Evolutionary conservation across 768 basidiomycete species (phyloP).

Genomic region (Kwoniella sp.): DNA sequence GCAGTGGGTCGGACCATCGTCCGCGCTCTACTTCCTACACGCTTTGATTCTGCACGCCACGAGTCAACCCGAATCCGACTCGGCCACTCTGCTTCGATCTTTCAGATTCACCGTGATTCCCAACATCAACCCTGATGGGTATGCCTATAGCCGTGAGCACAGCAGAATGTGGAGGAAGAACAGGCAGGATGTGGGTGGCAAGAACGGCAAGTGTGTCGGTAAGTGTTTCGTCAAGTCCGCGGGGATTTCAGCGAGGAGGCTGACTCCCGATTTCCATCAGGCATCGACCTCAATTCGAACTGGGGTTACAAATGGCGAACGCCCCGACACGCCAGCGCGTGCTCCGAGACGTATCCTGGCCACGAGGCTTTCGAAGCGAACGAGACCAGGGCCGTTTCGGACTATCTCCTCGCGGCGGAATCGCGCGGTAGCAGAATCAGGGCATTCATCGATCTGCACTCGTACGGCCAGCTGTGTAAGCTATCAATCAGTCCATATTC

Average conservation of each 20-base stretch:
- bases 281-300: conserved; percentile 79
- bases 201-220: conserved; percentile 47
- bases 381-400: conserved; percentile 70
- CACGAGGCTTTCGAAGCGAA: conserved; percentile 67
- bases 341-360: conserved; percentile 74
- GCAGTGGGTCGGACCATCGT: conserved; percentile 76
- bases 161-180: conserved; percentile 59
- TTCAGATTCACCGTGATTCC: conserved; percentile 52
- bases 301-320: conserved; percentile 64
- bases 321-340: conserved; percentile 56
- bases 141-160: conserved; percentile 56
- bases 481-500: not conserved
- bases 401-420: conserved; percentile 55
- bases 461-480: conserved; percentile 78
- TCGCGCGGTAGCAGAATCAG: conserved; percentile 49
- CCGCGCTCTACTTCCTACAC: conserved; percentile 69
- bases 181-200: conserved; percentile 46
- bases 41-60: conserved; percentile 58
- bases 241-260: not conserved
- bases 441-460: conserved; percentile 70
- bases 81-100: conserved; percentile 55
- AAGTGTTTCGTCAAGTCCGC: conserved; percentile 3
- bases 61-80: conserved; percentile 51
- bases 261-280: conserved; percentile 38
- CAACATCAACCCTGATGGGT: conserved; percentile 53